These are phyloP conservation scores for Saccharomyces uvarum DNA, from an alignment of 1,139 yeast species.

Conservation along the genomic window DNA sequence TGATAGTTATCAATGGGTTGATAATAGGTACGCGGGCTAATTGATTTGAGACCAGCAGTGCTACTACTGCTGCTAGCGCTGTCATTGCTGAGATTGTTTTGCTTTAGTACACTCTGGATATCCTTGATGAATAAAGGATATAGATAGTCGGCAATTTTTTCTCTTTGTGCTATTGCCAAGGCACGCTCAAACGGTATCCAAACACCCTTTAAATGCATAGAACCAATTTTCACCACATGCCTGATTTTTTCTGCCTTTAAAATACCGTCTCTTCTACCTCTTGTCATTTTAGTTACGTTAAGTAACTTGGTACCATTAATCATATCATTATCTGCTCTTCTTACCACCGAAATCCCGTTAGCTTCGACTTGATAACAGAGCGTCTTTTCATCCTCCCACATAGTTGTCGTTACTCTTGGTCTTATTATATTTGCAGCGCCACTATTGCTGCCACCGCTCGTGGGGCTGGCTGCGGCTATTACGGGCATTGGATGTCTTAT, in stretches of 20 bases:
- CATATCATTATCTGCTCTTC: conserved; percentile 87
- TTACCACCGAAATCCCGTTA: conserved; percentile 77
- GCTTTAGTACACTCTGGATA: conserved; percentile 59
- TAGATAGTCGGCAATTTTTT: conserved; percentile 74
- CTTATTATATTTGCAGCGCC: neutral
- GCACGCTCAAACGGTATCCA: conserved; percentile 96
- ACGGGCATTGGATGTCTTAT: conserved; percentile 9
- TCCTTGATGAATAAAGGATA: conserved; percentile 86
- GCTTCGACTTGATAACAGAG: conserved; percentile 92
- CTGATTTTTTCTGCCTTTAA: conserved; percentile 79
- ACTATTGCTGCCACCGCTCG: neutral
- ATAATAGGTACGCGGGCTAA: neutral
- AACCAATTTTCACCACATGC: conserved; percentile 91
- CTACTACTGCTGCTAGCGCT: neutral
- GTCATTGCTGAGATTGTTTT: conserved; percentile 21
- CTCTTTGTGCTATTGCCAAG: conserved; percentile 81
- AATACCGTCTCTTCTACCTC: conserved; percentile 90
- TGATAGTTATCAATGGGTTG: neutral
- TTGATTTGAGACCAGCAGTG: neutral
- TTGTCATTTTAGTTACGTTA: conserved; percentile 89
- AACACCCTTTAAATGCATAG: conserved; percentile 92
- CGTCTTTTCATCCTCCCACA: conserved; percentile 95
- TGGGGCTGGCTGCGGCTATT: conserved; percentile 13
- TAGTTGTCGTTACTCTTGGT: conserved; percentile 49
- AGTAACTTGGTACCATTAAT: conserved; percentile 86